A percentile compares a stretch with the other conserved stretches of the same genome.
Conservation (phyloP, 1,284 basidiomycete genomes). For the Omphalotus olearius region DNA sequence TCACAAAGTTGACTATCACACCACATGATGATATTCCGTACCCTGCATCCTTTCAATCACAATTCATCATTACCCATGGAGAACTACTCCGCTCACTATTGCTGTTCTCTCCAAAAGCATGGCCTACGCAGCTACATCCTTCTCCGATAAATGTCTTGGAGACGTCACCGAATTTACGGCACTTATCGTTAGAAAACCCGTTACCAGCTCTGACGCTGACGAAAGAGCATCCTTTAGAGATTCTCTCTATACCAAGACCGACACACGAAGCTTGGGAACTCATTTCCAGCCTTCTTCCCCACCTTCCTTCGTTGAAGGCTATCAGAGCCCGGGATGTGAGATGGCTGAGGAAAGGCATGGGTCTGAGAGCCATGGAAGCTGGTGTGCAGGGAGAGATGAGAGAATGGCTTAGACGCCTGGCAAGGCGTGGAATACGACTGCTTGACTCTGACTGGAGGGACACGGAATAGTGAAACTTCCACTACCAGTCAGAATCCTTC, state of each 20-base stretch:
- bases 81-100: slow-evolving; percentile 55
- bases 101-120: slow-evolving; percentile 65
- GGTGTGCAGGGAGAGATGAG: slow-evolving; percentile 77
- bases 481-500: background rate
- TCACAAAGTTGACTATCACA: slow-evolving; percentile 70
- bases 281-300: slow-evolving; percentile 51
- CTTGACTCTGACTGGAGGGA: slow-evolving; percentile 68
- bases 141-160: slow-evolving; percentile 52
- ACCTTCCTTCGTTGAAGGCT: slow-evolving; percentile 49
- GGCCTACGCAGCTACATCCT: slow-evolving; percentile 61
- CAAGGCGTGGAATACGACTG: slow-evolving; percentile 50
- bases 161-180: slow-evolving; percentile 52
- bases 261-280: slow-evolving; percentile 48
- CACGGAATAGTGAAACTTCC: slow-evolving; percentile 21
- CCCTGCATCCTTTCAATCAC: slow-evolving; percentile 51
- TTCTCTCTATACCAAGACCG: slow-evolving; percentile 71
- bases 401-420: slow-evolving; percentile 61
- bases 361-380: slow-evolving; percentile 55
- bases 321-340: slow-evolving; percentile 64
- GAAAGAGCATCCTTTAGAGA: slow-evolving; percentile 45
- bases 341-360: slow-evolving; percentile 68
- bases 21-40: slow-evolving; percentile 64
- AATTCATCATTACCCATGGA: slow-evolving; percentile 66
- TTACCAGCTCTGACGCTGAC: slow-evolving; percentile 42
- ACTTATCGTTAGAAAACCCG: slow-evolving; percentile 67